Evolutionary conservation across 345 rosid species (phyloP).

Genomic region (Limnanthes douglasii): DNA sequence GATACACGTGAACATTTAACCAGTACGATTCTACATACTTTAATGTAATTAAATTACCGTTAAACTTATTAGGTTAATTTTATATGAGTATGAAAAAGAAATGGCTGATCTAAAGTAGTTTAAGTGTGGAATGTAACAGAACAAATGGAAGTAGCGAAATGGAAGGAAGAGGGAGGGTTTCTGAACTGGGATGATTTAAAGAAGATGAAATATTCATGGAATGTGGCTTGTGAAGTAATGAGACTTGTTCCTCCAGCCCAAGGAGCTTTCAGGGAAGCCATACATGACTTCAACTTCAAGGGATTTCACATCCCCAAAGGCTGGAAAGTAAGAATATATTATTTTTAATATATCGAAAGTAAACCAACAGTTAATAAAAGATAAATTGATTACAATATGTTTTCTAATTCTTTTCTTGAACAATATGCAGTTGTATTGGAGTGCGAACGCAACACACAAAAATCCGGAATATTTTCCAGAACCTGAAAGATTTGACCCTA

Average conservation of each 20-base stretch:
- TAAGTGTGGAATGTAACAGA: too few relatives aligned
- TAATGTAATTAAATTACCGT: too few relatives aligned
- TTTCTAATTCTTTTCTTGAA: too few relatives aligned
- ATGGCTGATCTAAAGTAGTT: too few relatives aligned
- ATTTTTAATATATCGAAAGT: neutral
- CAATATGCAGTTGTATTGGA: constrained; percentile 39
- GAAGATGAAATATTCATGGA: constrained; percentile 37
- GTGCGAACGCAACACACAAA: constrained; percentile 24
- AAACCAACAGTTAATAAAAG: neutral
- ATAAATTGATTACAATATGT: neutral
- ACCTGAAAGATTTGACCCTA: constrained; percentile 30
- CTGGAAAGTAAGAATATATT: constrained; percentile 19
- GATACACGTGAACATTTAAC: too few relatives aligned
- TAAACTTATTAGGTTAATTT: too few relatives aligned
- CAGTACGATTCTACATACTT: too few relatives aligned
- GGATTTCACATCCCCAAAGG: constrained; percentile 34
- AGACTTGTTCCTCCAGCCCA: constrained; percentile 27
- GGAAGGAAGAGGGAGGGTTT: constrained; percentile 13
- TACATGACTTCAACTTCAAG: constrained; percentile 16
- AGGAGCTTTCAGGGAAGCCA: constrained; percentile 31
- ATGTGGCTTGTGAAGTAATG: constrained; percentile 42
- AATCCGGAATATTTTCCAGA: constrained; percentile 21
- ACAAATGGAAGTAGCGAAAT: constrained; percentile 24
- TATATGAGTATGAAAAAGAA: too few relatives aligned
- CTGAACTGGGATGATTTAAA: constrained; percentile 29